Evolutionary conservation across 164 flowering plant genomes (phyloP), one percentile per base, ranked within the genome.

Genomic region (Aristolochia californica): DNA sequence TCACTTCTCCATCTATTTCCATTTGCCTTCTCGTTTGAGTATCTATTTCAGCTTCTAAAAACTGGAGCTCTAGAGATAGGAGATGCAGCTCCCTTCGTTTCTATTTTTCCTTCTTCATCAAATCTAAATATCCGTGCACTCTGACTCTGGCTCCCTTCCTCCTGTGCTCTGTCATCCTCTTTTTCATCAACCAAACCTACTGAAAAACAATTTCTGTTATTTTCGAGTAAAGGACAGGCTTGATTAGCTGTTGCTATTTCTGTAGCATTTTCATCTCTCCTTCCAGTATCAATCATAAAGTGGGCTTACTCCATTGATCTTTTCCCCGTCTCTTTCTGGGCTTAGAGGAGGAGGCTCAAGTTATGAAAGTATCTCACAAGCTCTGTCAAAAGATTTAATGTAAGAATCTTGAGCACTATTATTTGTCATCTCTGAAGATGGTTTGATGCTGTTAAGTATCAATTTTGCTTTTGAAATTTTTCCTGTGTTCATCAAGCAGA

Each of bases 401-500:
- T 66, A 77, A 5, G 94, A 77, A 15, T 84, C 94, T 47, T 78
- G 81, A 64, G 71, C 51, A 12, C 43, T 43, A 27, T 18, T 4
- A 17, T 18, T 48, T 9, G 12, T 18, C 23, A 62, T 53, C 4
- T 64, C 68, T 40, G 43, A 57, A 43, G 71, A 77, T 48, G 71
- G 74, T 24, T 14, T 67, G 30, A 85, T 74, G 16, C 66, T 50
- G 18, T 74, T 68, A 17, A 91, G 80, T 48, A 88, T 70, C 58
- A 70, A 66, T 54, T 70, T 88, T 14, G 97, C 95, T 77, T 91
- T 94, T 25, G 64, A 20, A 40, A 82, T 69, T 45, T 69, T 65
- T 64, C 83, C 75, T 74, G 67, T 74, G 48, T 78, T 71, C 82
- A 91, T 77, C 84, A 89, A 76, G 71, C 97, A 91, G 63, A 84